Evolutionary conservation across 2,329 filamentous ascomycete genomes (phyloP), one percentile per base, ranked within the genome.

Genomic region (Lasiodiplodia hormozganensis): DNA sequence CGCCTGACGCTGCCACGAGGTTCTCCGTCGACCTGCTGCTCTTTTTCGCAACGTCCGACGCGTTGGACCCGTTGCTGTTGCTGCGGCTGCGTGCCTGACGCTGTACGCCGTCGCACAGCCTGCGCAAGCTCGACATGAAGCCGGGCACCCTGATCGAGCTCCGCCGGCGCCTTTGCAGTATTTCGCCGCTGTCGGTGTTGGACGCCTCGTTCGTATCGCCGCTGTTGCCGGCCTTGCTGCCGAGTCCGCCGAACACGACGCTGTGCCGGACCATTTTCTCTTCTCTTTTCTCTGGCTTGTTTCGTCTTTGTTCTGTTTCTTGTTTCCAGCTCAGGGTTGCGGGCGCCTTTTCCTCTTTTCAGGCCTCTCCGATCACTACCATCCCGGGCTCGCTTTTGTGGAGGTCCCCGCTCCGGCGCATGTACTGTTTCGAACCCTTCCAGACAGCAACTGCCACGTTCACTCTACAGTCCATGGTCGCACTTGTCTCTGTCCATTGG

Each of bases 241-340:
- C 47, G 43, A 52, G 21, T 11, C 60, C 60, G 60, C 58, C 43
- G 40, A 62, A 62, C 40, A 51, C 18, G 40, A 62, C 12, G 25
- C 60, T 64, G 60, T 52, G 52, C 25, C 60, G 51, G 58, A 23
- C n/a, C 58, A 62, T 62, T 38, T 43, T 60, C 18, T 62, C 34
- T 18, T 28, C 58, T 49, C 10, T 25, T 34, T 4, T 28, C n/a
- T 23, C 16, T 38, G 23, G 51, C 38, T 52, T 31, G 60, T 64
- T 64, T 51, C 60, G 47, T 23, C 23, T 36, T 47, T 47, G 43
- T 10, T 47, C 18, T 47, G 43, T n/a, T 12, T 51, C n/a, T 11
- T 21, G 38, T n/a, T 18, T n/a, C 21, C 11, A n/a, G n/a, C 18
- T 23, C 58, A 10, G 40, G n/a, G 16, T 23, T 49, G 36, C 47